Conservation (phyloP, 2,329 filamentous ascomycete genomes). For the Capronia americana region DNA sequence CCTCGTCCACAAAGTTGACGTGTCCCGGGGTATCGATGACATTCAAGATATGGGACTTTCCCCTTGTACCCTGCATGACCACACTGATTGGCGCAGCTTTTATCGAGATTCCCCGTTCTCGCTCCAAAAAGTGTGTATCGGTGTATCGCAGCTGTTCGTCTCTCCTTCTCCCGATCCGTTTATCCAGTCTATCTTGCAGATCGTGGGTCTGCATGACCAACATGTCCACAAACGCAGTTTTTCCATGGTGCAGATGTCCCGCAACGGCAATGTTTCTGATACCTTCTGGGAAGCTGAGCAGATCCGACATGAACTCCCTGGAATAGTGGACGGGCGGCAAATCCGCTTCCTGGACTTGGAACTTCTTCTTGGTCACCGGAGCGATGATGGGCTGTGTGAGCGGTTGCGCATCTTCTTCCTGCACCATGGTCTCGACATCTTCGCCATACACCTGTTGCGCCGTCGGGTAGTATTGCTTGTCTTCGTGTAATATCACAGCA, state of each 20-base stretch:
- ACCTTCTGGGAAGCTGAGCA: slow-evolving; percentile 96
- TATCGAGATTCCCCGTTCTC: slow-evolving; percentile 86
- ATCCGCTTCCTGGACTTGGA: slow-evolving; percentile 89
- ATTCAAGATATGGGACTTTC: slow-evolving; percentile 94
- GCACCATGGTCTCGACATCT: slow-evolving; percentile 93
- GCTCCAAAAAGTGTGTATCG: slow-evolving; percentile 86
- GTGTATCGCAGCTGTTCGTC: slow-evolving; percentile 96
- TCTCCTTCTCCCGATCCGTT: slow-evolving; percentile 77
- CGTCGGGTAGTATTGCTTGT: slow-evolving; percentile 99
- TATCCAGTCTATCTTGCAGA: slow-evolving; percentile 77
- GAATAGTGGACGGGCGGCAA: slow-evolving; percentile 87
- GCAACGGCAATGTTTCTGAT: slow-evolving; percentile 90
- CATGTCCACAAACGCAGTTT: slow-evolving; percentile 99
- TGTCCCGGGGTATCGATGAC: slow-evolving; percentile 96
- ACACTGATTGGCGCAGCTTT: slow-evolving; percentile 95
- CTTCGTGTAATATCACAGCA: slow-evolving; percentile 96
- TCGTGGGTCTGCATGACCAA: slow-evolving; percentile 94
- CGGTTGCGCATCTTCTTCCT: slow-evolving; percentile 96
- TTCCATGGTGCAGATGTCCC: slow-evolving; percentile 94
- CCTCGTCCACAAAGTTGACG: slow-evolving; percentile 98
- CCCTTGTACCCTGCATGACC: slow-evolving; percentile 83
- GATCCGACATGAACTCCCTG: slow-evolving; percentile 88
- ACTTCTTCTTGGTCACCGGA: slow-evolving; percentile 93
- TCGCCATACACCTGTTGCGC: slow-evolving; percentile 93
- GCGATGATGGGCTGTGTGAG: slow-evolving; percentile 91